Evolutionary conservation across 441 rosid species (phyloP).

Genomic region (Rhodomyrtus psidioides): DNA sequence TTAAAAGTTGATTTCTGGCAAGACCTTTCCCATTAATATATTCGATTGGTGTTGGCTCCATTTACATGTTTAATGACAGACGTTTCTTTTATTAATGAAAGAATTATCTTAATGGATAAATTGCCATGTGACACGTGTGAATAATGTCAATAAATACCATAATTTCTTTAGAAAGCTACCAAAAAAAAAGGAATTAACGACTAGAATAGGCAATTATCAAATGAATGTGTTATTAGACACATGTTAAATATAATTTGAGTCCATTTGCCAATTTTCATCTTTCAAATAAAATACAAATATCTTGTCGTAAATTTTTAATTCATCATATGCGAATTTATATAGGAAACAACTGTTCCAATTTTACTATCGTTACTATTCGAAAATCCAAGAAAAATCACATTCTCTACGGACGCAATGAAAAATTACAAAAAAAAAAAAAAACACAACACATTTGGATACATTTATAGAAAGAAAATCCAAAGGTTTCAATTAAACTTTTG

Average conservation of each 20-base stretch:
- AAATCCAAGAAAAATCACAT: background rate
- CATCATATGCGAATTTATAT: background rate
- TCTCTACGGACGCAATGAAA: background rate
- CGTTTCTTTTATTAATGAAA: background rate
- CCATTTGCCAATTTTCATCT: background rate
- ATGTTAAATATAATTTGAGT: background rate
- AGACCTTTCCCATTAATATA: background rate
- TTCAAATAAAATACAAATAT: background rate
- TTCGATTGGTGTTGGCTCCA: background rate
- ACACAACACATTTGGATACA: background rate
- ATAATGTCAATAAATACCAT: background rate
- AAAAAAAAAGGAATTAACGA: background rate
- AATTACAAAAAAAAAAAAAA: too few relatives aligned
- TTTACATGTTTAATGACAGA: background rate
- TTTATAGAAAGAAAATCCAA: background rate
- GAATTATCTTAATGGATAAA: fast-evolving
- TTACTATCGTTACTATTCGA: background rate
- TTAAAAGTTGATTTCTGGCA: background rate
- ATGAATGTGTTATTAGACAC: background rate
- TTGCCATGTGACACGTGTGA: background rate
- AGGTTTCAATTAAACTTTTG: background rate
- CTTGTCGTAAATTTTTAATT: background rate
- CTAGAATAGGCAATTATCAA: background rate
- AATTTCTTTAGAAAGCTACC: background rate
- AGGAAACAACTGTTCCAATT: fast-evolving